These are phyloP conservation scores for Claviceps maximensis DNA, from an alignment of 2,329 filamentous ascomycete species.

Conservation along the genomic window DNA sequence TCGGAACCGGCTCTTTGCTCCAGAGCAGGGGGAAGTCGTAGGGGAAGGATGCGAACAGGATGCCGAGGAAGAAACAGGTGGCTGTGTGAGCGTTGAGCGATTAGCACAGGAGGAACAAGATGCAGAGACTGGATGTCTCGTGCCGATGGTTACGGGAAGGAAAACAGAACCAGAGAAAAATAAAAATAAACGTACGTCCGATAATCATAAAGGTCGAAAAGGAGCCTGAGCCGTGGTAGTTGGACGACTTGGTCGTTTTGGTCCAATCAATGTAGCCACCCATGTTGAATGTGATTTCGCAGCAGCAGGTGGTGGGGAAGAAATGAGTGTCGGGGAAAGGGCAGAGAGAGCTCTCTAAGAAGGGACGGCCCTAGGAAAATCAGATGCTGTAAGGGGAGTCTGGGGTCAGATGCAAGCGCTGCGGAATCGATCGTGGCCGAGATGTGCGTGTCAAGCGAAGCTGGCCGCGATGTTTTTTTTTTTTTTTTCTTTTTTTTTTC, in stretches of 20 bases:
- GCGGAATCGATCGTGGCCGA: too few relatives aligned
- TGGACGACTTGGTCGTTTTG: slow-evolving; percentile 43
- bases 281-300: slow-evolving; percentile 12
- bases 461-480: background rate
- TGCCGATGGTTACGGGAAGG: too few relatives aligned
- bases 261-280: slow-evolving; percentile 35
- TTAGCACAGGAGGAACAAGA: too few relatives aligned
- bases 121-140: too few relatives aligned
- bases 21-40: slow-evolving; percentile 91
- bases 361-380: too few relatives aligned
- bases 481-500: background rate
- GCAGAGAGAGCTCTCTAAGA: too few relatives aligned
- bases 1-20: slow-evolving; percentile 51
- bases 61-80: slow-evolving; percentile 94
- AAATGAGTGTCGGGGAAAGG: too few relatives aligned
- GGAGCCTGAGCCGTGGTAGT: slow-evolving; percentile 50
- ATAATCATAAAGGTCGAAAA: slow-evolving; percentile 97
- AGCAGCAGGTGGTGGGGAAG: background rate
- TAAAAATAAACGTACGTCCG: slow-evolving; percentile 53
- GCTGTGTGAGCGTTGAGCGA: slow-evolving; percentile 32
- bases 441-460: too few relatives aligned
- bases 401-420: too few relatives aligned
- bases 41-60: slow-evolving; percentile 90
- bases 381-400: too few relatives aligned
- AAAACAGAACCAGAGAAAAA: background rate